Base-by-base conservation (phyloP, 805 yeast species). In the Wickerhamiella sorbophila region DNA sequence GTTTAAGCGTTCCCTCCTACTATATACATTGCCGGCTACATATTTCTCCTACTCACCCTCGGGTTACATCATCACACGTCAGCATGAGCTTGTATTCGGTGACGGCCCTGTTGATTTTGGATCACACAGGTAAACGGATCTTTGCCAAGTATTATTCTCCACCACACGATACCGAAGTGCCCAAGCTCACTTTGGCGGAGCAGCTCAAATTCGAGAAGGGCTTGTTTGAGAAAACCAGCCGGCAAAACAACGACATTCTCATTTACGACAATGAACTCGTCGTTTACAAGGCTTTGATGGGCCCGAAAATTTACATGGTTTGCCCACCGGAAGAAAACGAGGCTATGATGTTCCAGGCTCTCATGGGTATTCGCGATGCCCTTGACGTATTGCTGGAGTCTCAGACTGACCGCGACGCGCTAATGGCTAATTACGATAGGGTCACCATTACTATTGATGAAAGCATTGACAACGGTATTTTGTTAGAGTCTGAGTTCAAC, bases 381-480 rank as follows among this genome's bases (percentile, higher is more conserved):
- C 65, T 91, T 47, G 88, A 80, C 51, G 75, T 83, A 45, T 70
- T 87, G 39, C 66, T 87, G 46, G 75, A 71, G 43, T 59, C 65
- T 47, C 69, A 81, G 12, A 66, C 87, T 48, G 97, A 91, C 61
- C 83, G 77, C 59, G 70, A 77, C 50, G 72, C 87, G 3, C 65
- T 88, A 36, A 72, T 77, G 53, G 94, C 83, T 49, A 74, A 79
- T 58, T 91, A 79, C 58, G 98, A 91, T 61, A 69, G 83, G 68
- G 79, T 86, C 31, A 69, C 84, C 35, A 70, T 91, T 59, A 83
- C 93, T 3, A 72, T 87, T 35, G 98, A 91, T 60, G 97, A 91
- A 63, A 72, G 93, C 8, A 69, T 91, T 39, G 98, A 91, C 58
- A 94, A 87, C 57, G 98, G 97, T 33, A 75, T 91, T 48, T 76